Evolutionary conservation across 164 flowering plant species (phyloP), one percentile per base, ranked within the genome.

Genomic region (Annona cherimola): DNA sequence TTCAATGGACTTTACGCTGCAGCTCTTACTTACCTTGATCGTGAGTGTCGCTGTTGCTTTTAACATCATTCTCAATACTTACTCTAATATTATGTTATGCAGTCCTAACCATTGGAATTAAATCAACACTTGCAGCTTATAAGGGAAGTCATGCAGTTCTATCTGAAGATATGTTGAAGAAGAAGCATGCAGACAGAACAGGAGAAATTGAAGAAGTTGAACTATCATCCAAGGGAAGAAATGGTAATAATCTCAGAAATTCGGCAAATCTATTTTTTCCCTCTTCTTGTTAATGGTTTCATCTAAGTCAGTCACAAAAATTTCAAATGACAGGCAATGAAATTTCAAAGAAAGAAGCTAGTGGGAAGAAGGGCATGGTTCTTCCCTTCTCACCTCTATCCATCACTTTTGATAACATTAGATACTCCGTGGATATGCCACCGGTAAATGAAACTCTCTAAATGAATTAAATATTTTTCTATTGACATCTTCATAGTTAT

Each of bases 351-450:
- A 72, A n/a, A 63, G 12, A 75, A n/a, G 76, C 79, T 35, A 78
- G 65, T 63, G 75, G 55, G 65, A 83, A 79, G 63, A 75, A 66
- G 35, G 86, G 86, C 67, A 83, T 86, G 86, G 81, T 86, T 76
- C 83, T 86, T 71, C 89, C 89, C 11, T 86, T 86, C 60, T 44
- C 75, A 71, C 89, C 87, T 5, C 83, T 73, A 63, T 80, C 87
- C 12, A 68, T 86, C 64, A 75, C 86, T n/a, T 84, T 84, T 69
- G 84, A 84, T 64, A 79, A 83, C 6, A 75, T 86, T 61, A 74
- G 68, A 70, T 86, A 84, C 43, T 71, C 85, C 16, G 87, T 86
- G 0, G 89, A 84, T 70, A 86, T 84, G 86, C 89, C 87, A 69
- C 78, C 77, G 84, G 88, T 85, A 80, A 42, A 4, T 2, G 0